These are phyloP conservation scores for Fraxinus floribunda DNA, from an alignment of 305 asterid species.

Conservation along the genomic window DNA sequence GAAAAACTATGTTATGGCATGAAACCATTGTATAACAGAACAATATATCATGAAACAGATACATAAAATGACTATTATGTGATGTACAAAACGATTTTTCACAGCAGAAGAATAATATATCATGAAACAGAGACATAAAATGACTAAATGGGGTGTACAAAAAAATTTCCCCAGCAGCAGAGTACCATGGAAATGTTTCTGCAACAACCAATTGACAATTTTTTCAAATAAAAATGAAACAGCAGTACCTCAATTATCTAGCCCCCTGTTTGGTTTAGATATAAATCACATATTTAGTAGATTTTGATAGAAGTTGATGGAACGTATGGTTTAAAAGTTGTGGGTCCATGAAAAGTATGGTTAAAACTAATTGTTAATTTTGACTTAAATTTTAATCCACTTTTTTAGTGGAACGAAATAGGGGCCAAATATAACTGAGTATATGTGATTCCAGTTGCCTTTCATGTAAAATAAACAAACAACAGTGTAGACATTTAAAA, in stretches of 20 bases:
- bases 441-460: neutral
- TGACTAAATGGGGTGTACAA: neutral
- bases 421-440: neutral
- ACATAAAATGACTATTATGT: neutral
- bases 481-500: neutral
- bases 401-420: too few relatives aligned
- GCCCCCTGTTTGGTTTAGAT: neutral
- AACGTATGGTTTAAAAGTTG: neutral
- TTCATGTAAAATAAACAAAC: slow-evolving; percentile 9
- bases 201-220: neutral
- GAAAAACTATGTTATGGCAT: slow-evolving; percentile 22
- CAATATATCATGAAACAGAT: neutral
- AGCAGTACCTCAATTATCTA: neutral
- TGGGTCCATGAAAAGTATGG: neutral
- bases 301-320: neutral
- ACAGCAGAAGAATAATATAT: slow-evolving; percentile 14
- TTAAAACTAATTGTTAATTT: too few relatives aligned
- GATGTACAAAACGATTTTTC: neutral
- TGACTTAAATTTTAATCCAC: too few relatives aligned
- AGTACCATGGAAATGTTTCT: neutral
- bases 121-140: slow-evolving; percentile 15
- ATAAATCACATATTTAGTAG: neutral
- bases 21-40: slow-evolving; percentile 22
- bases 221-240: neutral
- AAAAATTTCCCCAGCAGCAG: neutral